Percentiles rank a stretch among this genome's conserved stretches.
Conservation (phyloP, 192 early-diverging fungal genomes). For the Podila epicladia region DNA sequence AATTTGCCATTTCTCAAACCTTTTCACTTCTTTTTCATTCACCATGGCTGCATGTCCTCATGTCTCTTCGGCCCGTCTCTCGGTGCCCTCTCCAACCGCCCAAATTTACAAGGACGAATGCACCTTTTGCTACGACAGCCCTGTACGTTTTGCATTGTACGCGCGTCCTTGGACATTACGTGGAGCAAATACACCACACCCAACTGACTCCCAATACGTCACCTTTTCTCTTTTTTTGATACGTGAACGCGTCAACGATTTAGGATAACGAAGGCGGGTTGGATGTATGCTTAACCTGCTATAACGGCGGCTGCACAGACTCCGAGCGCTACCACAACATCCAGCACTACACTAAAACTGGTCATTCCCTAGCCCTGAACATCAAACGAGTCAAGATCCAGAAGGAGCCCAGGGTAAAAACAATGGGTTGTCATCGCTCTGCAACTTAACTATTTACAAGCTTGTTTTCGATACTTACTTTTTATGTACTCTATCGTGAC, state of each 20-base stretch:
- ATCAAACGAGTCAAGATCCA: conserved; percentile 73
- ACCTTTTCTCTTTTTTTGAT: not conserved
- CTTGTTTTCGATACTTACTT: too few species aligned
- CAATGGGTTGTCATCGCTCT: not conserved
- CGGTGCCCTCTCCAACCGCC: conserved; percentile 53
- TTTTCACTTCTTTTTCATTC: conserved; percentile 5
- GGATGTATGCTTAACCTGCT: conserved; percentile 95
- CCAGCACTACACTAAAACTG: conserved; percentile 76
- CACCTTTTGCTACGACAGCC: conserved; percentile 88
- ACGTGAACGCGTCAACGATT: not conserved
- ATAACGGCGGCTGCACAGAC: conserved; percentile 87
- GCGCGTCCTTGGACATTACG: too few species aligned
- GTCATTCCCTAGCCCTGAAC: conserved; percentile 86
- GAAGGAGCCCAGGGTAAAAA: conserved; percentile 57
- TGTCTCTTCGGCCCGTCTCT: conserved; percentile 49
- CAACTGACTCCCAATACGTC: not conserved
- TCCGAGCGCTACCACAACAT: conserved; percentile 75
- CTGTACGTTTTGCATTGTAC: conserved; percentile 21
- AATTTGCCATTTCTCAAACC: not conserved
- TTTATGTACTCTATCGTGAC: not conserved
- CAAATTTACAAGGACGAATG: conserved; percentile 95
- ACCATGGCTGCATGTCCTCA: conserved; percentile 64
- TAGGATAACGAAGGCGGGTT: conserved; percentile 79
- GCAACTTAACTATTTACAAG: too few species aligned
- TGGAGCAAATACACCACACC: not conserved